These are phyloP conservation scores for Calamus simplicifolius DNA, from an alignment of 176 grass and related monocot genomes.

Conservation along the genomic window DNA sequence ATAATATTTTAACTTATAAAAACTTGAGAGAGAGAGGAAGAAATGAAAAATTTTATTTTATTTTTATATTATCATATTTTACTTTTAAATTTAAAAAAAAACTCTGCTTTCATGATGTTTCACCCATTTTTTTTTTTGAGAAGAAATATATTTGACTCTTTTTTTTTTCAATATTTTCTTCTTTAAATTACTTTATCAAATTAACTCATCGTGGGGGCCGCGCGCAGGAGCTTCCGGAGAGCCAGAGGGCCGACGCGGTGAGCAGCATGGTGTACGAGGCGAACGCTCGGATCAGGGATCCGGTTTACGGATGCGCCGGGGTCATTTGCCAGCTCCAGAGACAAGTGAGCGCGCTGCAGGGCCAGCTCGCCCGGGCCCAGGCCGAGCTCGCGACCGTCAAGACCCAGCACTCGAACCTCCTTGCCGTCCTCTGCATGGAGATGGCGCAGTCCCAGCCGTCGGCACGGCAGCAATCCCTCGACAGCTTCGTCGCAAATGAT, in stretches of 20 bases:
- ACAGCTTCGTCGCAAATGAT: too few relatives aligned
- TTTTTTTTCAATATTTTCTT: too few relatives aligned
- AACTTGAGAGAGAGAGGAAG: too few relatives aligned
- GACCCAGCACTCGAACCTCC: constrained; percentile 54
- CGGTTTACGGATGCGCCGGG: constrained; percentile 78
- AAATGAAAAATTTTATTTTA: too few relatives aligned
- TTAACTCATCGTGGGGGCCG: too few relatives aligned
- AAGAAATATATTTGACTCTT: too few relatives aligned
- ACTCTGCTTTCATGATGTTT: too few relatives aligned
- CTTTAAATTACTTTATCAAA: too few relatives aligned
- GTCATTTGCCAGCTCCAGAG: constrained; percentile 85
- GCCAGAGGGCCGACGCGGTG: constrained; percentile 71
- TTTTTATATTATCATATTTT: too few relatives aligned
- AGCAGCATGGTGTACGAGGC: constrained; percentile 99
- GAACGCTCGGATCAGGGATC: constrained; percentile 61
- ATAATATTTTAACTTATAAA: too few relatives aligned
- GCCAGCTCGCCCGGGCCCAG: constrained; percentile 69
- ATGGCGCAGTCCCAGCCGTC: constrained; percentile 13
- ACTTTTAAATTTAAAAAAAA: too few relatives aligned
- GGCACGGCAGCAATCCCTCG: not conserved
- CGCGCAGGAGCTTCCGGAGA: constrained; percentile 79
- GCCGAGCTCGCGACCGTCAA: constrained; percentile 53
- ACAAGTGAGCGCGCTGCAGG: constrained; percentile 71
- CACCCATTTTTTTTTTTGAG: too few relatives aligned
- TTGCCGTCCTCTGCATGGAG: constrained; percentile 70